These are phyloP conservation scores for Wolfiporia cocos DNA, from an alignment of 1,284 basidiomycete species.

Conservation along the genomic window DNA sequence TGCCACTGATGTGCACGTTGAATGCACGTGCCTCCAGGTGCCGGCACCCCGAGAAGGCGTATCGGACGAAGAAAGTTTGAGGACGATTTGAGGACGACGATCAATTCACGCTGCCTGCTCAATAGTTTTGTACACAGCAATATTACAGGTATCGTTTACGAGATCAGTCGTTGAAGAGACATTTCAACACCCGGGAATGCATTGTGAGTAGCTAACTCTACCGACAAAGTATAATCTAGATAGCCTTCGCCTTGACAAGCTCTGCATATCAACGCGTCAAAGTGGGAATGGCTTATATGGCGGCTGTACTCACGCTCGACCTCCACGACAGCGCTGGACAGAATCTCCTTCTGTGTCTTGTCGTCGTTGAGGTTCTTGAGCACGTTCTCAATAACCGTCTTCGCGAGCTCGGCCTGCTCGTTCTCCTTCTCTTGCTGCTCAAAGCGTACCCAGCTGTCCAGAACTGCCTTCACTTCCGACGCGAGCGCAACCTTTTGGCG, in stretches of 20 bases:
- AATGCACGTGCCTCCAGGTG: too few species aligned
- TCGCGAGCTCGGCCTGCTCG: slow-evolving; percentile 90
- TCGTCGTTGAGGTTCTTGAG: slow-evolving; percentile 81
- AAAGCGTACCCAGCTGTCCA: slow-evolving; percentile 97
- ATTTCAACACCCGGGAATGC: neutral
- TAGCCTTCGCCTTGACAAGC: slow-evolving; percentile 66
- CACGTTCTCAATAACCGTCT: slow-evolving; percentile 84
- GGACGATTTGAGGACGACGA: too few species aligned
- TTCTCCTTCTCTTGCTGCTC: slow-evolving; percentile 96
- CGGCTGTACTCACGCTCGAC: slow-evolving; percentile 79
- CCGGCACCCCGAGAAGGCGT: too few species aligned
- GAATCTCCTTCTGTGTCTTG: slow-evolving; percentile 90
- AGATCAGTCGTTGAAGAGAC: too few species aligned
- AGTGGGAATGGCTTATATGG: slow-evolving; percentile 10
- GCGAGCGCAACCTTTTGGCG: slow-evolving; percentile 87
- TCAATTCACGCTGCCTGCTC: too few species aligned
- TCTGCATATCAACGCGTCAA: slow-evolving; percentile 31
- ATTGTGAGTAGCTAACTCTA: slow-evolving; percentile 1
- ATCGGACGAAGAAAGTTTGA: too few species aligned
- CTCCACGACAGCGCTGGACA: slow-evolving; percentile 81
- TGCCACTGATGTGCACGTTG: too few species aligned
- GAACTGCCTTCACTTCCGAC: slow-evolving; percentile 87
- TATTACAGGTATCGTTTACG: too few species aligned
- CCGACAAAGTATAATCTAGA: slow-evolving; percentile 31
- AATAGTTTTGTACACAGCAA: too few species aligned